Evolutionary conservation across 192 early-diverging fungal genomes (phyloP), one percentile per base, ranked within the genome.

Genomic region (Coemansia furcata): DNA sequence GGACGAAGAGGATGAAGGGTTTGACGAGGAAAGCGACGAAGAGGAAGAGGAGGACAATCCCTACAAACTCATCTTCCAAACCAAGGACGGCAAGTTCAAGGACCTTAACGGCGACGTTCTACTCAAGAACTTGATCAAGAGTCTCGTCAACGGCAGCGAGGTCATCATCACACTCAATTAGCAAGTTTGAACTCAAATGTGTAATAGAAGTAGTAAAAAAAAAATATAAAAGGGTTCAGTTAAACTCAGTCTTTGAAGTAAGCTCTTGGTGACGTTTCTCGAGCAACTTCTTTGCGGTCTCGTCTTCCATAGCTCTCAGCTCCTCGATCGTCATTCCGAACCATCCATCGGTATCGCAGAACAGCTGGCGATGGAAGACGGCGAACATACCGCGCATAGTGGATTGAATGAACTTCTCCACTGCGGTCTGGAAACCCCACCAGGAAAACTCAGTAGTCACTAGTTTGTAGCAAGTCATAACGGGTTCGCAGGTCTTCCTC

Each of bases 381-480:
- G 79, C 82, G 59, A 91, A 88, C 59, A 91, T 63, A 30, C 73
- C 76, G 44, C 79, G 82, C 69, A 87, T 82, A 38, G 72, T 83
- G 44, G 65, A 85, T 32, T 88, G 87, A 68, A 93, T 90, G 37
- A 87, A 86, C 10, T 73, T 69, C 68, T 93, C 91, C 5, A 88
- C 87, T n/a, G 80, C 80, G 9, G 65, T 80, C 60, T 91, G 90
- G 37, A 93, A 47, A 0, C 89, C 89, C 66, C 87, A 91, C 87
- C 87, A 91, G 52, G 85, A 87, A 73, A 93, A 93, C 67, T 93
- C 91, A 17, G 87, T 89, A 11, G 87, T 90, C 3, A 91, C 86
- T 36, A 93, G 69, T 69, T 93, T 93, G 76, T 93, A 93, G 76
- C 91, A 93, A 3, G 90, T 91, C 91, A 93, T 93, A 14, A 88